Base-by-base conservation (phyloP, 2,329 filamentous ascomycete species). In the Dothistroma pini region DNA sequence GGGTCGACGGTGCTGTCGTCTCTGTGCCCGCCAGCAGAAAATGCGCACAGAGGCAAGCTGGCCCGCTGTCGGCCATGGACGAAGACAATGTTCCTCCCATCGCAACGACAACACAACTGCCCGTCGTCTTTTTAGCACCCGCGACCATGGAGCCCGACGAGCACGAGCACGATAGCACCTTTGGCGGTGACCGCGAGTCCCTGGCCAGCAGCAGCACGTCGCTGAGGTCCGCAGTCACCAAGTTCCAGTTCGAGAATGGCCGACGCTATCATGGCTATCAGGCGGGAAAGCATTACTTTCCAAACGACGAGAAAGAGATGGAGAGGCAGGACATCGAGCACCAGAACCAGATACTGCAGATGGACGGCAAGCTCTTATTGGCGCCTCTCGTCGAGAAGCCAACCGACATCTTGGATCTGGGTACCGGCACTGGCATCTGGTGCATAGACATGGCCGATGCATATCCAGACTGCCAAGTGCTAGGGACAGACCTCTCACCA, bases 331-430 rank as follows among this genome's bases (percentile, higher is more conserved):
- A 73, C 51, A 68, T 72, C 19, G 65, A 71, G 50, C 71, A 73
- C 53, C 66, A 70, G 34, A 70, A 78, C 34, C 72, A 74, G 49
- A 62, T 56, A 34, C 56, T 70, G 11, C 64, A 68, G 53, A 54
- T 73, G 54, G 67, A 70, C 50, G 71, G 71, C 19, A 61, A 61
- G 25, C 72, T 82, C n/a, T 75, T 77, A 62, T 68, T 77, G 4
- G 77, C 76, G 3, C 80, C 81, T 0, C 68, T 80, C 16, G 54
- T 56, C 19, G 53, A 64, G 10, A 70, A 72, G 14, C 75, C 76
- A 1, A 72, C 74, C 31, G 73, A 76, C 29, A 77, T 82, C 16
- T 73, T 83, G 16, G 81, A 83, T 64, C 66, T 82, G 19, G 80
- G 79, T 11, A 81, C 79, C 1, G 80, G 79, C 9, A 67, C 59